Evolutionary conservation across 2,329 filamentous ascomycete genomes (phyloP).

Genomic region (Arthrocladium fulminans): DNA sequence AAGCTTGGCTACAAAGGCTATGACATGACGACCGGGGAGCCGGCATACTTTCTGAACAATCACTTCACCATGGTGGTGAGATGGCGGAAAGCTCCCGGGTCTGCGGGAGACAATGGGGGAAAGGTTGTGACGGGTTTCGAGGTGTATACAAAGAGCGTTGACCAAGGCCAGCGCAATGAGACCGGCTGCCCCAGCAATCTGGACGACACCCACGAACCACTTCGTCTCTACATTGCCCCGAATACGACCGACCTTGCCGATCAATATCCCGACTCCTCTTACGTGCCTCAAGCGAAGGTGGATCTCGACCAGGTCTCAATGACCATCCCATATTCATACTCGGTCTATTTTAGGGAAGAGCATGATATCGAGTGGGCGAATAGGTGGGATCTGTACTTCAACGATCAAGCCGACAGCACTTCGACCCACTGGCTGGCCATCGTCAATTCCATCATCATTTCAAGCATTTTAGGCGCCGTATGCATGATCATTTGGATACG

Average conservation of each 20-base stretch:
- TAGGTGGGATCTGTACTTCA: conserved; percentile 84
- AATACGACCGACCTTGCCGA: conserved; percentile 46
- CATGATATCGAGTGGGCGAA: conserved; percentile 70
- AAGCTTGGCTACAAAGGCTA: conserved; percentile 72
- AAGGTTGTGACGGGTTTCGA: conserved; percentile 84
- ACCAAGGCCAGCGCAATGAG: conserved; percentile 51
- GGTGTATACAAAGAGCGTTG: conserved; percentile 79
- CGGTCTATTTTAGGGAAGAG: conserved; percentile 81
- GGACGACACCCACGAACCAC: conserved; percentile 51
- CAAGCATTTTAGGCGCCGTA: conserved; percentile 65
- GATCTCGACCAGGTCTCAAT: conserved; percentile 55
- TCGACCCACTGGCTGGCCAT: conserved; percentile 84
- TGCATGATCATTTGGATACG: conserved; percentile 73
- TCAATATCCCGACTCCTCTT: conserved; percentile 52
- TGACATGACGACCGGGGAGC: conserved; percentile 49
- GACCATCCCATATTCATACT: conserved; percentile 76
- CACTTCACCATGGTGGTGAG: conserved; percentile 79
- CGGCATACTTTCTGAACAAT: conserved; percentile 71
- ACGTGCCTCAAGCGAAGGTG: conserved; percentile 49
- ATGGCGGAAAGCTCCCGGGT: conserved; percentile 62
- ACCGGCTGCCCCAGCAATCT: conserved; percentile 61
- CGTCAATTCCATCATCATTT: conserved; percentile 77
- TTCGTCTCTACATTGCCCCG: conserved; percentile 60
- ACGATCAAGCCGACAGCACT: conserved; percentile 72
- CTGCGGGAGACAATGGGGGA: conserved; percentile 58